Percentiles rank a stretch among this genome's conserved stretches.
Conservation (phyloP, 257 asterid genomes). For the Plantago ovata region DNA sequence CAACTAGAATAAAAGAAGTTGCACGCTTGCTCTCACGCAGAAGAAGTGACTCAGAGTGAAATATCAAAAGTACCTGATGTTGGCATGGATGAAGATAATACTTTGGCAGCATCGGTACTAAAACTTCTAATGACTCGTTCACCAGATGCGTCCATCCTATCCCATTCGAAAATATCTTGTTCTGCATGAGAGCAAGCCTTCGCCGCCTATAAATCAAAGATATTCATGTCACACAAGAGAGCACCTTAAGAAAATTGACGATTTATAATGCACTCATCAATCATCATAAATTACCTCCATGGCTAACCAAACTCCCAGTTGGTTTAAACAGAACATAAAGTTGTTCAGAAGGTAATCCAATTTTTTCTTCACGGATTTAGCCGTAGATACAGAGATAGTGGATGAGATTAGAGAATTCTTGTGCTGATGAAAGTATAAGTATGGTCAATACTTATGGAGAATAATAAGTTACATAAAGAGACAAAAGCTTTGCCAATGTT, state of each 20-base stretch:
- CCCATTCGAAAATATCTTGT: constrained; percentile 40
- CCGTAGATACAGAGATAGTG: constrained; percentile 30
- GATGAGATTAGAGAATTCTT: constrained; percentile 23
- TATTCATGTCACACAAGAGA: background rate
- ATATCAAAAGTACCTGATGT: constrained; percentile 36
- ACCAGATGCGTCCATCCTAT: constrained; percentile 32
- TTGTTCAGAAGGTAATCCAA: constrained; percentile 32
- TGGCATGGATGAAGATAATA: constrained; percentile 41
- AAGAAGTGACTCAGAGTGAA: background rate
- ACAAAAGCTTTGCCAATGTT: background rate
- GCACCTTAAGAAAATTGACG: background rate
- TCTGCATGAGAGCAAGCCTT: constrained; percentile 42
- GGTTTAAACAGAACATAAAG: constrained; percentile 53
- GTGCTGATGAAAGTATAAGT: constrained; percentile 37
- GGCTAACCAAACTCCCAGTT: constrained; percentile 78
- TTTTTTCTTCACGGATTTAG: constrained; percentile 37
- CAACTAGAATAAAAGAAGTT: constrained; percentile 9
- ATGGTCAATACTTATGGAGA: constrained; percentile 21
- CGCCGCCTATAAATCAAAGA: constrained; percentile 52
- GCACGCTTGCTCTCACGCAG: no score
- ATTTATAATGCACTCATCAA: background rate
- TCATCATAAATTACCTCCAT: constrained; percentile 60
- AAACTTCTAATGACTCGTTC: constrained; percentile 40
- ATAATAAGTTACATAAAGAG: background rate
- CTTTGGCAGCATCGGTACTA: constrained; percentile 43